Evolutionary conservation across 208 protist species (phyloP), one percentile per base, ranked within the genome.

Genomic region (Trypanosoma scelopori): DNA sequence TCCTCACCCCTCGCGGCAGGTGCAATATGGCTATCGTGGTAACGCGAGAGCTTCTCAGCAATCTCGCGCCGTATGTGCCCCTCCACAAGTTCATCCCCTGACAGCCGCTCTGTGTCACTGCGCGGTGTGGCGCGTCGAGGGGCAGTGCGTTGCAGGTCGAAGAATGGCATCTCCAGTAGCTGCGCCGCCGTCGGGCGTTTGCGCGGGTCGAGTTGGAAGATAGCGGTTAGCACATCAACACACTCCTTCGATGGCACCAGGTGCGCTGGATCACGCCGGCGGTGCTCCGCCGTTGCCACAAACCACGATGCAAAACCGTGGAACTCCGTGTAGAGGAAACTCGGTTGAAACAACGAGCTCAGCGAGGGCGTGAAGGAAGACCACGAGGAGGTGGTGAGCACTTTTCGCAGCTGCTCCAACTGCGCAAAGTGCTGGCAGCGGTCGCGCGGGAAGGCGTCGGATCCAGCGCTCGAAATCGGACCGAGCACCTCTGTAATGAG

Each of bases 161-260:
- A 95, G 65, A 92, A 92, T 4, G 85, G 82, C 77, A 91, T 89
- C 22, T 85, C 61, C 55, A 93, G 76, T 51, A 95, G 75, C 76
- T 90, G 71, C 52, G 72, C 82, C 27, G 87, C 87, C 30, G 83
- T 85, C 39, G 90, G 87, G 4, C 90, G 90, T 50, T 74, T 62
- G 35, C 71, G 66, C 32, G 85, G 82, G 65, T 92, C 81, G 12
- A 89, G 69, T 64, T 91, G 84, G 47, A 95, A 82, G 45, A 87
- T 85, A 3, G 82, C 78, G 3, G 49, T 66, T n/a, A 95, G 71
- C 22, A 93, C 87, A 58, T 93, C 87, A 25, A 90, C 59, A 55
- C 84, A 92, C 6, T 79, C 80, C 50, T 58, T 56, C 12, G 84
- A 81, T 13, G 85, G 88, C 13, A 81, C 50, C 35, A 78, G 67